A percentile compares a stretch with the other conserved stretches of the same genome.
Evolutionary conservation across 441 rosid genomes (phyloP).

Genomic region (Croton laevigatus): DNA sequence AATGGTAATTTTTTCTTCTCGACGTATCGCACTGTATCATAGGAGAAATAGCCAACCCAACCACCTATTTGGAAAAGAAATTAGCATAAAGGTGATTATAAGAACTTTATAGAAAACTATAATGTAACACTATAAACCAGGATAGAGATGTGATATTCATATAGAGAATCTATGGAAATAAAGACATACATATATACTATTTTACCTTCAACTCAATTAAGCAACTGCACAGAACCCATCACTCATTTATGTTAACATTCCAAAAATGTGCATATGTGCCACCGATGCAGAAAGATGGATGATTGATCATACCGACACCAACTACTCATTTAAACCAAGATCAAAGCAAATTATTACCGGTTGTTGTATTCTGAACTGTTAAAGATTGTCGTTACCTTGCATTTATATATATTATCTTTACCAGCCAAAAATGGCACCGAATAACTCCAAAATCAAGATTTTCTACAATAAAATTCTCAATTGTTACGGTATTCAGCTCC

Average conservation of each 20-base stretch:
- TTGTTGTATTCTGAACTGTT: neutral
- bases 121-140: too few relatives aligned
- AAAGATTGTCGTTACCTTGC: neutral
- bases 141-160: neutral
- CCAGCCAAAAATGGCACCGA: neutral
- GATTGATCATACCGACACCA: neutral
- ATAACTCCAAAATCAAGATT: neutral
- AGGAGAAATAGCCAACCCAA: constrained; percentile 93
- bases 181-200: neutral
- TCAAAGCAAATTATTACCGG: neutral
- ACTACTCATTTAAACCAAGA: neutral
- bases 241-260: neutral
- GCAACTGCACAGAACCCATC: neutral
- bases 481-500: neutral
- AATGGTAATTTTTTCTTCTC: constrained; percentile 79
- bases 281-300: neutral
- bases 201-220: neutral
- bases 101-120: neutral
- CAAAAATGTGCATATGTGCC: neutral
- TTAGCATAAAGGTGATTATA: constrained; percentile 4
- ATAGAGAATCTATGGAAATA: neutral
- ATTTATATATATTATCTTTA: neutral
- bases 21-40: constrained; percentile 78
- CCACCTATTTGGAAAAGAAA: constrained; percentile 55
- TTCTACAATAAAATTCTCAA: neutral